Conservation (phyloP, 257 asterid genomes). For the Solanum tarapatanum region DNA sequence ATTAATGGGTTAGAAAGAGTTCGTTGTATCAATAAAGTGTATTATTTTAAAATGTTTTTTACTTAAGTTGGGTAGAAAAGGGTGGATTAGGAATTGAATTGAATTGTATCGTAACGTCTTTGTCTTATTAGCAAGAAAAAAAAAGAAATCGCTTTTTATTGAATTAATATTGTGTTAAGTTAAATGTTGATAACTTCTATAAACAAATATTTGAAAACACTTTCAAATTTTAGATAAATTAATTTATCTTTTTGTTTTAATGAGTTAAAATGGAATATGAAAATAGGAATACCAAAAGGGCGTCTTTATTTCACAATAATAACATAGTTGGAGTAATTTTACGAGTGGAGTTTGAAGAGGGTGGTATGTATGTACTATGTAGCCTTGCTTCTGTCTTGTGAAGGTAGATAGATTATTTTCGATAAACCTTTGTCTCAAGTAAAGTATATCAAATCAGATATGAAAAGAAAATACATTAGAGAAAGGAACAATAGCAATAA, state of each 20-base stretch:
- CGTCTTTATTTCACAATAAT: no score
- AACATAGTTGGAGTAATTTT: no score
- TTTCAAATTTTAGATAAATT: neutral
- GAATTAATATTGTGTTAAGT: neutral
- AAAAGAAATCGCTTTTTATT: neutral
- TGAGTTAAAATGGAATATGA: neutral
- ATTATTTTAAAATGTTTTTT: no score
- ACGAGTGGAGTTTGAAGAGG: neutral
- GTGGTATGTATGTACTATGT: neutral
- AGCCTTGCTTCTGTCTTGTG: neutral
- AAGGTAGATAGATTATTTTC: neutral
- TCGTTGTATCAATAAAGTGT: neutral
- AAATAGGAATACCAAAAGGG: neutral
- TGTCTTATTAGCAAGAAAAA: neutral
- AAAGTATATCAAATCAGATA: no score
- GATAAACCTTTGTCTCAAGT: neutral
- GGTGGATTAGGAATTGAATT: neutral
- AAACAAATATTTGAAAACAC: neutral
- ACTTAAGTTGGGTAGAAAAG: neutral
- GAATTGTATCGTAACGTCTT: neutral
- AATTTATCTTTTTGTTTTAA: no score
- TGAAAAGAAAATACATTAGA: neutral
- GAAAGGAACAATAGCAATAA: neutral
- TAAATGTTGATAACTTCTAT: neutral
- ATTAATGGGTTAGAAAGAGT: neutral